phyloP scores from a whole-genome alignment of 768 basidiomycete species.

The Boletus barrowsii region DNA sequence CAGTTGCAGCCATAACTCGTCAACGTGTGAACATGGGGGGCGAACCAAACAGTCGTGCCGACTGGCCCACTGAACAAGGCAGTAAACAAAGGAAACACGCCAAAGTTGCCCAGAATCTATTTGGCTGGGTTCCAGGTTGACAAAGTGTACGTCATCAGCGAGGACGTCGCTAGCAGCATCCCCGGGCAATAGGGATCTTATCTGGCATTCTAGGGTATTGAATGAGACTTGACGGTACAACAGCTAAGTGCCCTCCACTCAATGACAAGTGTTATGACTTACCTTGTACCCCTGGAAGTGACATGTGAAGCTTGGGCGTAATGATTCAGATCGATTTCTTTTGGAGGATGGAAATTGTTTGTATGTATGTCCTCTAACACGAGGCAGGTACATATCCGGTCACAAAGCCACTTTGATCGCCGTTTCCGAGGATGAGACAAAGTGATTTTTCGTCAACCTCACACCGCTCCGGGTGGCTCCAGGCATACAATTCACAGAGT shows the following conservation, averaged over 20 bases:
- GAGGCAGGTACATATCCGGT: no score
- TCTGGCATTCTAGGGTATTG: background rate
- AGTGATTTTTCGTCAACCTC: no score
- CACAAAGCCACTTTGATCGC: no score
- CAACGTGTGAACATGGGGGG: background rate
- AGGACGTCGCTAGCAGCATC: background rate
- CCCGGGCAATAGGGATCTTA: background rate
- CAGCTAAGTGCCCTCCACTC: background rate
- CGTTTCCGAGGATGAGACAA: no score
- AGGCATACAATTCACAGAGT: no score
- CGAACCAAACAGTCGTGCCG: background rate
- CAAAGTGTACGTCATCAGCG: background rate
- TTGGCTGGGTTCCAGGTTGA: background rate
- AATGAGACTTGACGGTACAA: background rate
- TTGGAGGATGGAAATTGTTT: no score
- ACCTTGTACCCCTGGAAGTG: background rate
- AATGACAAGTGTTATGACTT: background rate
- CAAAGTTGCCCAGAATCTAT: background rate
- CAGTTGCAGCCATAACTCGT: background rate
- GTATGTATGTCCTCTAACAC: no score
- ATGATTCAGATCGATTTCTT: background rate
- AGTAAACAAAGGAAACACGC: background rate
- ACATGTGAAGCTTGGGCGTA: background rate
- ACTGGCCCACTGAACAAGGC: background rate
- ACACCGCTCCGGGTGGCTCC: no score